phyloP scores from a whole-genome alignment of 331 rosid species.

The Telfairia occidentalis region DNA sequence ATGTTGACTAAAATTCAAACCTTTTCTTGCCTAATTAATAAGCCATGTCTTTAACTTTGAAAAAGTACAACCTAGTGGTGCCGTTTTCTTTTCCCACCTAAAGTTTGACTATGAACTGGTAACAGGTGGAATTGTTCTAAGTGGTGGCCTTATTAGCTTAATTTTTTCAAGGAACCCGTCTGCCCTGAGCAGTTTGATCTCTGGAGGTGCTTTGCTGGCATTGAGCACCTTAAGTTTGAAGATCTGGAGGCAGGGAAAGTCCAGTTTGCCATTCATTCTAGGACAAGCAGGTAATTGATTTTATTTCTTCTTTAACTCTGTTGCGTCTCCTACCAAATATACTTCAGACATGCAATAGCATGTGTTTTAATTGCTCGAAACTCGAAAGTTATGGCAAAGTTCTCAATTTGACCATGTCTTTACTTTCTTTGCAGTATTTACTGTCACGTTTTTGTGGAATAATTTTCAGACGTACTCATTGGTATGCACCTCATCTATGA shows the following conservation, averaged over 20 bases:
- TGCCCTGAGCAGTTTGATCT: conserved; percentile 44
- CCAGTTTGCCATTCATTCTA: conserved; percentile 69
- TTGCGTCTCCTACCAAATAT: not conserved
- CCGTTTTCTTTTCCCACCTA: not conserved
- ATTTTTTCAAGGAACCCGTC: conserved; percentile 57
- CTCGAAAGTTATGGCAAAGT: not conserved
- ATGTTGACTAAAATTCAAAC: not conserved
- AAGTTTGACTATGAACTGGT: not conserved
- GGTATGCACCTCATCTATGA: conserved; percentile 28
- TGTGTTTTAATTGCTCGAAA: not conserved
- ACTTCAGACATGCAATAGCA: not conserved
- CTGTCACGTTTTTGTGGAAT: conserved; percentile 63
- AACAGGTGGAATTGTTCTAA: conserved; percentile 66
- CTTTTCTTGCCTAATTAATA: not conserved
- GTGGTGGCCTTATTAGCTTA: conserved; percentile 66
- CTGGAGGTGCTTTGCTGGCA: conserved; percentile 78
- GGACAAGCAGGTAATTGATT: conserved; percentile 71
- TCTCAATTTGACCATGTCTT: not conserved
- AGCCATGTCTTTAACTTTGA: not conserved
- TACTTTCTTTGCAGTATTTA: conserved; percentile 35
- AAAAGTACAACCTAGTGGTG: not conserved
- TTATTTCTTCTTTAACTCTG: not conserved
- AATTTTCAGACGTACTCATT: conserved; percentile 54
- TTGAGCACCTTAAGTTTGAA: conserved; percentile 78
- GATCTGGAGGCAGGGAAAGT: conserved; percentile 90